Evolutionary conservation across 2,329 filamentous ascomycete species (phyloP).

Genomic region (Botrytis aclada): DNA sequence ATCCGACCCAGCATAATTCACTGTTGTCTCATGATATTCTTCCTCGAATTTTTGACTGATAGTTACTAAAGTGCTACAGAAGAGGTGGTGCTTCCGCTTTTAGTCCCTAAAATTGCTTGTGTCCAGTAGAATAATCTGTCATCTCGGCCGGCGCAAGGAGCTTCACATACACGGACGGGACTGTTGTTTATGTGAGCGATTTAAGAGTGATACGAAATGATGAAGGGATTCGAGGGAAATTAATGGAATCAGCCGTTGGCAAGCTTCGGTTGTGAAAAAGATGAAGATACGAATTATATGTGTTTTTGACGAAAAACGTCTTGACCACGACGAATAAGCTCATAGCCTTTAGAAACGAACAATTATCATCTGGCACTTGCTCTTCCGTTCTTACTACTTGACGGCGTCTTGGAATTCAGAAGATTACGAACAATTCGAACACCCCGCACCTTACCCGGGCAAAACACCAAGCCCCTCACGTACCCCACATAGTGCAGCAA

Average conservation of each 20-base stretch:
- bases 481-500: conserved; percentile 4
- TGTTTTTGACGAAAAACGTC: not conserved
- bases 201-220: too few relatives aligned
- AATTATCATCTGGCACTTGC: not conserved
- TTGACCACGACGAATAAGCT: not conserved
- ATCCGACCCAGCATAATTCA: not conserved
- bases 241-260: not conserved
- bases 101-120: not conserved
- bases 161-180: not conserved
- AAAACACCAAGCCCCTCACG: not conserved
- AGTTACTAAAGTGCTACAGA: not conserved
- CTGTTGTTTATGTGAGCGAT: not conserved
- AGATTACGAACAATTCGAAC: not conserved
- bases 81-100: not conserved
- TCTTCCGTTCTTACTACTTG: not conserved
- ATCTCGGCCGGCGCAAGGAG: not conserved
- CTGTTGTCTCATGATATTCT: not conserved
- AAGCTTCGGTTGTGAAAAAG: not conserved
- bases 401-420: not conserved
- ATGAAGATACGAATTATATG: not conserved
- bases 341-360: not conserved
- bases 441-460: not conserved
- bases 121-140: not conserved
- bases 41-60: not conserved
- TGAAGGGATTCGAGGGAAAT: too few relatives aligned